These are phyloP conservation scores for Helminthosporium solani DNA, from an alignment of 2,329 filamentous ascomycete genomes.

Conservation along the genomic window DNA sequence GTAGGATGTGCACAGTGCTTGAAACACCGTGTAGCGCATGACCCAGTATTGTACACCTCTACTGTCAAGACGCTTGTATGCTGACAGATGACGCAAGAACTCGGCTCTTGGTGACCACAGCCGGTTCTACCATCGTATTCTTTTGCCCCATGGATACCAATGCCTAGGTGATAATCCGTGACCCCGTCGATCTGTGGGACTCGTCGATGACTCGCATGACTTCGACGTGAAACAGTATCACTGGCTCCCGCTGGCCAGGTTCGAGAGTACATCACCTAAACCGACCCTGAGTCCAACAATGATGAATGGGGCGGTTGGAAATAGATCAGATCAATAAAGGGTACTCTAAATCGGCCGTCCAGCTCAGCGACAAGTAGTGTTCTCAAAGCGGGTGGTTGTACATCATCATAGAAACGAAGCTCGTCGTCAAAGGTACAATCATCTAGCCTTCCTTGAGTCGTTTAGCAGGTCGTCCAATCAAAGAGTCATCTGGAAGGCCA, in stretches of 20 bases:
- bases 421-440: too few species aligned
- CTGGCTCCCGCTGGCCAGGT: not conserved
- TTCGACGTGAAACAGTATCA: not conserved
- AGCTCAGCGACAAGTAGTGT: too few species aligned
- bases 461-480: slow-evolving; percentile 60
- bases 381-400: too few species aligned
- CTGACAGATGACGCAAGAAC: not conserved
- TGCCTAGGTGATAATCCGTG: not conserved
- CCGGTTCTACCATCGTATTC: not conserved
- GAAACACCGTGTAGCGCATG: too few species aligned
- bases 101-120: not conserved
- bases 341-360: too few species aligned
- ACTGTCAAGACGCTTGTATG: too few species aligned
- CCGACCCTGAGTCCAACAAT: not conserved
- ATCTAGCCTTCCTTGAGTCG: slow-evolving; percentile 51
- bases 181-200: not conserved
- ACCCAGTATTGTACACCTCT: too few species aligned
- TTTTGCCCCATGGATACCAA: not conserved
- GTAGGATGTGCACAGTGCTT: not conserved
- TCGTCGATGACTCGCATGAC: not conserved
- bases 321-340: too few species aligned
- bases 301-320: not conserved
- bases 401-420: too few species aligned
- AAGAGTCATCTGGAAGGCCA: slow-evolving; percentile 76
- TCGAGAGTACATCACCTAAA: not conserved